Percentiles rank a stretch among this genome's conserved stretches.
phyloP scores from a whole-genome alignment of 108 stramenopile species.

The Skeletonema tropicum region DNA sequence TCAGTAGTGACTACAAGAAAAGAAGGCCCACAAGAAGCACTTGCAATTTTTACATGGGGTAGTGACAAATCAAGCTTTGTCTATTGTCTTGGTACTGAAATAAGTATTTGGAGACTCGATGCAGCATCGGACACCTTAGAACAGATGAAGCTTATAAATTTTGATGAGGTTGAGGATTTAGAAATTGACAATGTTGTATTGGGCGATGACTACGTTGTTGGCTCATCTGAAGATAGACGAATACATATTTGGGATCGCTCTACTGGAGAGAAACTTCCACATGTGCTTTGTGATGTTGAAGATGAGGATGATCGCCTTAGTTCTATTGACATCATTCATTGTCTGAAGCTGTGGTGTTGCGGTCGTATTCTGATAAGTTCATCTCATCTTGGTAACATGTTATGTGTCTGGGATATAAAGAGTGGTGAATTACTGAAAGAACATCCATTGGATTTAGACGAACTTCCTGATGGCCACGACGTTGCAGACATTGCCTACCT shows the following conservation, averaged over 20 bases:
- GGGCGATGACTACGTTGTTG: conserved; percentile 10
- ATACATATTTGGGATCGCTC: conserved; percentile 14
- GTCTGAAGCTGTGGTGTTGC: neutral
- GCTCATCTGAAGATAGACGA: neutral
- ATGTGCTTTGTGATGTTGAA: conserved; percentile 13
- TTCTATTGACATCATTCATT: neutral
- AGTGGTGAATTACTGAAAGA: neutral
- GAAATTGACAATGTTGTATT: conserved; percentile 3
- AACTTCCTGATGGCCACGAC: neutral
- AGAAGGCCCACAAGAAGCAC: no score
- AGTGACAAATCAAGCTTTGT: neutral
- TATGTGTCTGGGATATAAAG: conserved; percentile 12
- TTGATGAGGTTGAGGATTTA: neutral
- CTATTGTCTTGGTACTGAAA: neutral
- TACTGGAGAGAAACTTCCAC: conserved; percentile 3
- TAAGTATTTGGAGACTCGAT: neutral
- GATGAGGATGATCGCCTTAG: conserved; percentile 3
- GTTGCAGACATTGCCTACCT: neutral
- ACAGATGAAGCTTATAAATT: no score
- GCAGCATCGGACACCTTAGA: neutral
- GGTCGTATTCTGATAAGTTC: conserved; percentile 12
- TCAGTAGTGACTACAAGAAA: no score
- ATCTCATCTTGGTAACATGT: conserved; percentile 2
- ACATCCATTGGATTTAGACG: neutral
- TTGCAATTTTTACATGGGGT: neutral